phyloP scores from a whole-genome alignment of 73 alveolate species.

The Blepharisma stoltei region DNA sequence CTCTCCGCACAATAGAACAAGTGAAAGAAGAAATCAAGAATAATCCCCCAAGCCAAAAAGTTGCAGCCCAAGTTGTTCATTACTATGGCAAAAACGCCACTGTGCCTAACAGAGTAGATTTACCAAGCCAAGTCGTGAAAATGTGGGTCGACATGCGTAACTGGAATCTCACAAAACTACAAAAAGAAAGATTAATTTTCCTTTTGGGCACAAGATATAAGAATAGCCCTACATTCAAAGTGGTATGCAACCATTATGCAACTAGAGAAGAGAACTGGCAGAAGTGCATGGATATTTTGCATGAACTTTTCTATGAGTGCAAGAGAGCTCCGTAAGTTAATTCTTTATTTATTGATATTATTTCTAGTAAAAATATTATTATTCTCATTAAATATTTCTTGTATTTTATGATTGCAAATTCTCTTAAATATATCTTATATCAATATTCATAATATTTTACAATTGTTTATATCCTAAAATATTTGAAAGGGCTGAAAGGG shows the following conservation, averaged over 20 bases:
- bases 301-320: slow-evolving; percentile 40
- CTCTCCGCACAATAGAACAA: slow-evolving; percentile 41
- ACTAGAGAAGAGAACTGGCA: slow-evolving; percentile 29
- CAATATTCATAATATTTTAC: too few species aligned
- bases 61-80: slow-evolving; percentile 27
- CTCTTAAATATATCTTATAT: too few species aligned
- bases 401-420: too few species aligned
- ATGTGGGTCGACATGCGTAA: slow-evolving; percentile 35
- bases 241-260: slow-evolving; percentile 32
- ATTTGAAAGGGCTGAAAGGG: too few species aligned
- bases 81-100: slow-evolving; percentile 19
- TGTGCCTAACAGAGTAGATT: slow-evolving; percentile 3
- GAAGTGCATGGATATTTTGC: slow-evolving; percentile 41
- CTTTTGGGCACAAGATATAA: slow-evolving; percentile 54
- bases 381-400: too few species aligned
- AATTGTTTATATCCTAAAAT: too few species aligned
- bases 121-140: slow-evolving; percentile 28
- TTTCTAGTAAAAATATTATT: too few species aligned
- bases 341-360: background rate
- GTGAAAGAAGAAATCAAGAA: slow-evolving; percentile 25
- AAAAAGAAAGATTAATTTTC: slow-evolving; percentile 43
- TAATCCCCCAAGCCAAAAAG: slow-evolving; percentile 34
- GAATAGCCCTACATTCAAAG: slow-evolving; percentile 20
- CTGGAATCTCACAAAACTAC: slow-evolving; percentile 31
- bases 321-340: slow-evolving; percentile 45